A percentile compares a stretch with the other conserved stretches of the same genome.
phyloP scores from a whole-genome alignment of 148 eudicot species.

The Tetragonia tetragonoides region DNA sequence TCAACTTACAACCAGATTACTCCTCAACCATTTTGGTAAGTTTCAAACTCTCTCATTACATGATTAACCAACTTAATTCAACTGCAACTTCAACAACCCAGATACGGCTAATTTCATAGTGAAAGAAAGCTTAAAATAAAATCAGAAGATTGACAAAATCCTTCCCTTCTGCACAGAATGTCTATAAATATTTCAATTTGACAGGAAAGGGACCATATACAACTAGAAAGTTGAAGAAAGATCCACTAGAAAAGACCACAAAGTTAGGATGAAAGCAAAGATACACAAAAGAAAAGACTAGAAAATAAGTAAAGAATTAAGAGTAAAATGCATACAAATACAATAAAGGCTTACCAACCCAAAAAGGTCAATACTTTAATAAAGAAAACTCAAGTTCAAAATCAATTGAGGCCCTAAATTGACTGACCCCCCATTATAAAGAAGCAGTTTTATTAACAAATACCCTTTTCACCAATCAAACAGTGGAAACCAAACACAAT shows the following conservation, averaged over 20 bases:
- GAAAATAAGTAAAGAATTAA: neutral
- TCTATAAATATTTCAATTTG: neutral
- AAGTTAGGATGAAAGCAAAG: neutral
- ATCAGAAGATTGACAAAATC: neutral
- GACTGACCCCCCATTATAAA: neutral
- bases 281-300: neutral
- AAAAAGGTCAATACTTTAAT: neutral
- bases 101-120: neutral
- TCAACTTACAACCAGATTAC: neutral
- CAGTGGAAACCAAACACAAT: neutral
- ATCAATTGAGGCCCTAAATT: constrained; percentile 2
- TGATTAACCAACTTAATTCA: neutral
- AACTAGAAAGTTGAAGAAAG: neutral
- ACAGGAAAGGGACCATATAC: neutral
- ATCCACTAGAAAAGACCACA: neutral
- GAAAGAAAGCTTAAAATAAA: neutral
- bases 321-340: neutral
- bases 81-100: neutral
- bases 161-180: neutral
- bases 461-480: constrained; percentile 7
- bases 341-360: neutral
- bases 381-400: neutral
- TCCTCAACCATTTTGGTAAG: neutral
- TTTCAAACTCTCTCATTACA: neutral
- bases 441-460: neutral